Conservation (phyloP, 352 stramenopile species). For the Ochromonadaceae sp. region DNA sequence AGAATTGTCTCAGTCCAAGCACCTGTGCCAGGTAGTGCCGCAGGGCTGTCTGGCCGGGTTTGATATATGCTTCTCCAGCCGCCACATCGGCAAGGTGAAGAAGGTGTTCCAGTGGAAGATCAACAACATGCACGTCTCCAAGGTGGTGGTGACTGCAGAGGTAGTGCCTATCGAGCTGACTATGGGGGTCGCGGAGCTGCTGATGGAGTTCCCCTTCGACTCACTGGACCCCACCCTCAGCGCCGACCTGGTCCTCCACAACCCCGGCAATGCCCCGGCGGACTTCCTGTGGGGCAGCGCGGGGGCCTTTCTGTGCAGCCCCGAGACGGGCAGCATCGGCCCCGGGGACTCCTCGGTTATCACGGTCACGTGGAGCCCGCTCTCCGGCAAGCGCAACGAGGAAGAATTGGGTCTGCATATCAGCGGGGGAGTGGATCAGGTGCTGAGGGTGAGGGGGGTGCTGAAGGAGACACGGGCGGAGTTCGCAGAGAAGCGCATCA, state of each 20-base stretch:
- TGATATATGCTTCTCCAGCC: conserved; percentile 57
- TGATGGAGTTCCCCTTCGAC: conserved; percentile 48
- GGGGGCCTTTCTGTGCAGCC: conserved; percentile 36
- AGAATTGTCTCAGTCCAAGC: conserved; percentile 44
- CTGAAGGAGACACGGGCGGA: conserved; percentile 25
- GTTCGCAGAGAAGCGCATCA: conserved; percentile 35
- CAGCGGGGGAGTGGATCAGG: conserved; percentile 29
- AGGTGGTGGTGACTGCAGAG: conserved; percentile 58
- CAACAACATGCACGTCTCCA: conserved; percentile 60
- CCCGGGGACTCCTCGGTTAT: conserved; percentile 28
- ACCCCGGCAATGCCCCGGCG: conserved; percentile 67
- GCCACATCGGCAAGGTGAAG: conserved; percentile 26
- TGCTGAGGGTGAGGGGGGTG: conserved; percentile 21
- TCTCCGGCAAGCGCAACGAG: conserved; percentile 25
- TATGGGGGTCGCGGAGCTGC: conserved; percentile 39
- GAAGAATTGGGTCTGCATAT: conserved; percentile 35
- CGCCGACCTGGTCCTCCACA: conserved; percentile 53
- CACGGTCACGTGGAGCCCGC: conserved; percentile 34
- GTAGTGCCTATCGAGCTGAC: conserved; percentile 67
- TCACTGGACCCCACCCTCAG: conserved; percentile 37
- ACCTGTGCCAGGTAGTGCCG: conserved; percentile 60
- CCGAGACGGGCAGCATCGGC: conserved; percentile 34
- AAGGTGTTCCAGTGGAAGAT: conserved; percentile 54
- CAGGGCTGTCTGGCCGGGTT: conserved; percentile 54
- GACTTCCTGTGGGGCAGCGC: conserved; percentile 53